Evolutionary conservation across 1,139 yeast genomes (phyloP), one percentile per base, ranked within the genome.

Genomic region (Lodderomyces metapsilosis): DNA sequence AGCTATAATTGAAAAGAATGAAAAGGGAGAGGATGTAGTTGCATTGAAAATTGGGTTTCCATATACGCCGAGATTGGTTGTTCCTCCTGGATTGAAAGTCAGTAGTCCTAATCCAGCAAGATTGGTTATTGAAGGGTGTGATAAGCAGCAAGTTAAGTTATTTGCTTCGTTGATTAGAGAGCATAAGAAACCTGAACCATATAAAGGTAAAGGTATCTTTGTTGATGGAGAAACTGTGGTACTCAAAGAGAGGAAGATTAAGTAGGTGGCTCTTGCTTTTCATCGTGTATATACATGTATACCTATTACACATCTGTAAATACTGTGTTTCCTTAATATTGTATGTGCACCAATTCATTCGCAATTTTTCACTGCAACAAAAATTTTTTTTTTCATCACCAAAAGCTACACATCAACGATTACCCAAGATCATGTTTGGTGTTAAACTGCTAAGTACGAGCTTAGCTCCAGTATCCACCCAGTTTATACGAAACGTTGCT

Each of bases 141-240:
- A 92, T 65, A 87, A 88, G 64, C 96, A 91, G 62, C 84, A 84
- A 58, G 92, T 94, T 33, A 85, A 82, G 57, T 75, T 84, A 46
- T 87, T 88, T 63, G 98, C 98, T 15, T 96, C 96, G 16, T 78
- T 81, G 44, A 76, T 94, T 52, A 82, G 98, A 62, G 81, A 80
- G 54, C 80, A 80, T 71, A 87, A 88, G 63, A 95, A 95, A 48
- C 99, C 99, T 32, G 99, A 94, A 67, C 97, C 98, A 32, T 94
- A 94, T 65, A 94, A 94, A 68, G 98, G 98, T 59, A 94, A 94
- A 66, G 99, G 99, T 57, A 86, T 94, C 42, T 94, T 85, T 59
- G 85, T 94, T 42, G 88, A 91, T 63, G 85, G 82, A 57, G 98
- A 92, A 68, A 89, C 95, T 41, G 84, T 92, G 61, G 84, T 81